Conservation (phyloP, 345 rosid species). For the Aethionema arabicum region DNA sequence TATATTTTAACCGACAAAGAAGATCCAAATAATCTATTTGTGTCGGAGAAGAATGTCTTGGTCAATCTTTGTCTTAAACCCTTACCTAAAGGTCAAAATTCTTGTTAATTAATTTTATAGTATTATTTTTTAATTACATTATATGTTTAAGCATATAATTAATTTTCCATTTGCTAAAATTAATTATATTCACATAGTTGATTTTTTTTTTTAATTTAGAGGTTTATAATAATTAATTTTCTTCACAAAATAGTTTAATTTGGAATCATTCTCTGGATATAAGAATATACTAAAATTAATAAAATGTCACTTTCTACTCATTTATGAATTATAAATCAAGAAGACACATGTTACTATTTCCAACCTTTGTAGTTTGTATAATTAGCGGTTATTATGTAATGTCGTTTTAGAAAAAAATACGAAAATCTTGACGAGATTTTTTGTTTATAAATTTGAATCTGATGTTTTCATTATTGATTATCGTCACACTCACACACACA, state of each 20-base stretch:
- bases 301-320: conserved; percentile 23
- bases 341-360: not conserved
- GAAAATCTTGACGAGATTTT: conserved; percentile 10
- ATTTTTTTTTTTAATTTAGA: not conserved
- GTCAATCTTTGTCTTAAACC: conserved; percentile 30
- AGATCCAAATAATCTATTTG: conserved; percentile 12
- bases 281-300: conserved; percentile 33
- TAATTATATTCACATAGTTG: not conserved
- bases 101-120: conserved; percentile 1
- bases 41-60: conserved; percentile 21
- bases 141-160: conserved; percentile 1
- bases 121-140: not conserved
- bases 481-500: no score
- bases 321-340: conserved; percentile 3
- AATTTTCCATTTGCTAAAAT: conserved; percentile 15
- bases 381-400: conserved; percentile 10
- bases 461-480: no score
- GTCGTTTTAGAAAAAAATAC: conserved; percentile 2
- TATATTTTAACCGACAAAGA: conserved; percentile 7
- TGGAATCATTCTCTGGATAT: conserved; percentile 30
- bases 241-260: conserved; percentile 20
- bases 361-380: conserved; percentile 4
- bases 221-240: conserved; percentile 12
- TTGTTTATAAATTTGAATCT: no score
- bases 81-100: conserved; percentile 32